Base-by-base conservation (phyloP, 2,329 filamentous ascomycete species). In the Nigrospora oryzae region DNA sequence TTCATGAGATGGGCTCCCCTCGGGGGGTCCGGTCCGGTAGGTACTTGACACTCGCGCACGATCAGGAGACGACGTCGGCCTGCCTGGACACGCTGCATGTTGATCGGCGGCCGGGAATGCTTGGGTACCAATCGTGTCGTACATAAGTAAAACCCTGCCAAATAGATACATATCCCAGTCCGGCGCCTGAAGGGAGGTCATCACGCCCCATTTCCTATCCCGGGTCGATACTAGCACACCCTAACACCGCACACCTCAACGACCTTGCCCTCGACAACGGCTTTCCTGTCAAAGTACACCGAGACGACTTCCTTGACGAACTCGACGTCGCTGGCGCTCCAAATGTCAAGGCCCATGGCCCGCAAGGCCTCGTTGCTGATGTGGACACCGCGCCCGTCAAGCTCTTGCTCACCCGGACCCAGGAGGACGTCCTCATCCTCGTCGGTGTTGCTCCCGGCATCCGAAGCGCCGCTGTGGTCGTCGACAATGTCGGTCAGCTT, bases 281-380 rank as follows among this genome's bases (percentile, higher is more conserved):
- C 81, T 39, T 70, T 63, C 14, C 82, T 69, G 30, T 70, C 78
- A 64, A 88, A 89, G 65, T 87, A 91, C 51, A 77, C 64, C 49
- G 63, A 70, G 38, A 78, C 67, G 42, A 86, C 67, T 44, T 82
- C 80, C 49, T 68, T 68, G 14, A 88, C 74, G 56, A 90, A 91
- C 3, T 69, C 69, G n/a, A 76, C 77, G 58, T 91, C 87, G 14
- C 70, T 69, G 31, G 74, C 69, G 58, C 84, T 89, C 86, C 86
- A 93, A 1, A 82, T 72, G 54, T 93, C 87, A 16, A 93, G 71
- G 0, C 87, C 87, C 80, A 91, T 84, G 38, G 73, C 70, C 47
- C 79, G 74, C 41, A 91, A 61, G 44, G 85, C 79, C 23, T 81
- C 80, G 51, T 76, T 79, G 49, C 75, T 75, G 17, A 91, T 67